Conservation (phyloP, 2,329 filamentous ascomycete genomes). For the Ascosphaera acerosa region DNA sequence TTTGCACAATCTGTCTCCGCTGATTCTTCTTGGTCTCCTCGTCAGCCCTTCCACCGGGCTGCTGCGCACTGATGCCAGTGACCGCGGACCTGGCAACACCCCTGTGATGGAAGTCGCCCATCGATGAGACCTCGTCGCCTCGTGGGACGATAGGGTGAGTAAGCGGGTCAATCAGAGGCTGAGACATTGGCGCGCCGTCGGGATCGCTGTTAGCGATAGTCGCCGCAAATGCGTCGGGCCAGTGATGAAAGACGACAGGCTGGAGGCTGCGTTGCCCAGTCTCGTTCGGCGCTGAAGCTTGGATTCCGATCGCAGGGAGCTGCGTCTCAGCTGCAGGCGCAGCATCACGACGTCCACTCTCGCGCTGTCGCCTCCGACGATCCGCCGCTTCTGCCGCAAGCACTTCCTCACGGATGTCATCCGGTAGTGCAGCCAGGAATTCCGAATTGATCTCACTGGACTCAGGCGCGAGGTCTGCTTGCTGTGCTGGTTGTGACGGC, state of each 20-base stretch:
- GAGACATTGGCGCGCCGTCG: no score
- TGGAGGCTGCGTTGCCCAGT: conserved; percentile 67
- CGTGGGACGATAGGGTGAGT: conserved; percentile 52
- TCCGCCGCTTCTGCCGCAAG: conserved; percentile 76
- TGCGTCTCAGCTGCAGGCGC: conserved; percentile 25
- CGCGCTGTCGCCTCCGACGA: conserved; percentile 64
- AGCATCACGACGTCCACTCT: conserved; percentile 47
- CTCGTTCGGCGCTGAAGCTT: conserved; percentile 73
- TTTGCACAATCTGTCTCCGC: conserved; percentile 68
- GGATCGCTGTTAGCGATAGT: conserved; percentile 81
- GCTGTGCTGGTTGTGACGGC: conserved; percentile 34
- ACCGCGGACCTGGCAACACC: conserved; percentile 10
- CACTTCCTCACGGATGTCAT: conserved; percentile 73
- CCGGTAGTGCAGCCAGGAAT: conserved; percentile 76
- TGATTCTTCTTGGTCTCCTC: conserved; percentile 37
- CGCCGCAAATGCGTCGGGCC: conserved; percentile 21
- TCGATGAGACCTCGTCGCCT: conserved; percentile 22
- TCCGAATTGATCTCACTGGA: conserved; percentile 62
- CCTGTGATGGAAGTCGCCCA: conserved; percentile 18
- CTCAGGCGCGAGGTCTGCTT: no score
- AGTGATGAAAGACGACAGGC: not conserved
- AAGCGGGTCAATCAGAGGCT: no score
- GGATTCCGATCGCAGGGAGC: conserved; percentile 47
- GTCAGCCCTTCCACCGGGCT: conserved; percentile 5
- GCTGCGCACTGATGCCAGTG: conserved; percentile 13